Base-by-base conservation (phyloP, 2,329 filamentous ascomycete genomes). In the Aspergillus sp. region DNA sequence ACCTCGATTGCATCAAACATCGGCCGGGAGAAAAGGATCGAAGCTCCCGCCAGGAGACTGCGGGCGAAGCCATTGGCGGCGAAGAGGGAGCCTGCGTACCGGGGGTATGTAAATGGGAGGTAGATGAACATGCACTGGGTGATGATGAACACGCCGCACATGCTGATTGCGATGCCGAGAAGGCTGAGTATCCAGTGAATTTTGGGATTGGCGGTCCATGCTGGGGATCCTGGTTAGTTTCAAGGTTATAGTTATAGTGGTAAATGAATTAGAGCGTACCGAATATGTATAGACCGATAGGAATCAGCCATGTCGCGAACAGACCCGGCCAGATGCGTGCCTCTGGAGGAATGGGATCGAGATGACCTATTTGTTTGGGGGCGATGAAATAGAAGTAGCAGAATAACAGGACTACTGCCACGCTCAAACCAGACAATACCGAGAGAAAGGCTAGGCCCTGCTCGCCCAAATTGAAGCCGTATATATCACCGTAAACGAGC, bases 371-470 rank as follows among this genome's bases (percentile, higher is more conserved):
- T 11, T 11, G 9, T 7, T 31, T 11, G 27, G 3, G 27, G 27
- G 27, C 27, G 9, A 31, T 9, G 9, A 31, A 31, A 9, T 4
- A 31, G 9, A 31, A 4, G 27, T 31, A 31, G 27, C 27, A 31
- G 27, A 9, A 31, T 31, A 31, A 87, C 50, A 77, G 61, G 49
- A 65, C 71, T 35, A 84, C 73, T 52, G 82, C 82, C 56, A 87
- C 68, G 14, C 83, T 55, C 64, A 80, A 82, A 15, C 80, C 77
- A 15, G 86, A 77, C n/a, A 85, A 73, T 62, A 87, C 79, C 60
- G 80, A 82, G 43, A 85, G 75, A 73, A 88, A 88, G 41, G 84
- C 79, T 11, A 87, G 77, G 27, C 85, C 84, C 63, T 84, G 74
- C 62, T 85, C 68, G 33, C 84, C 84, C 6, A 82, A 69, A 58